These are phyloP conservation scores for Tylopilus orsonianus DNA, from an alignment of 1,284 basidiomycete species.

Conservation along the genomic window DNA sequence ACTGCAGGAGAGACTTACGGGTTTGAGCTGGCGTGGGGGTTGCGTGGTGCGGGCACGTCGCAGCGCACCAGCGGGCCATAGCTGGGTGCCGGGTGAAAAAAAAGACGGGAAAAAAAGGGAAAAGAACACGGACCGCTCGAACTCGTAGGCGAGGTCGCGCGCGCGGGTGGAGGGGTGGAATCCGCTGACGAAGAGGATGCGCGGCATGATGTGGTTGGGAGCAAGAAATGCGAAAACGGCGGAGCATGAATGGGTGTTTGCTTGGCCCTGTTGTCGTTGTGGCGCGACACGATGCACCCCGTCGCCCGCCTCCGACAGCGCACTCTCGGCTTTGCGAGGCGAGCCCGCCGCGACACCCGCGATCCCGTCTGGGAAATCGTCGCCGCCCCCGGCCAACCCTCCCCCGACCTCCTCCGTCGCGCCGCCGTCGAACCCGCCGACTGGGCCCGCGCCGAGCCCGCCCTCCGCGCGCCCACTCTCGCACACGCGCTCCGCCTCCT, in stretches of 20 bases:
- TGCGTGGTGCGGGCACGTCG: constrained; percentile 85
- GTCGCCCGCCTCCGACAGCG: constrained; percentile 1
- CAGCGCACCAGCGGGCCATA: constrained; percentile 80
- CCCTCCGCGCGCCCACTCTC: constrained; percentile 37
- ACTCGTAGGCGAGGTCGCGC: constrained; percentile 82
- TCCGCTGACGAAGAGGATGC: constrained; percentile 86
- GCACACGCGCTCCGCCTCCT: constrained; percentile 33
- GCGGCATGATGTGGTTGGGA: constrained; percentile 49
- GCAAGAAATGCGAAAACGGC: constrained; percentile 27
- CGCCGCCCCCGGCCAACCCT: constrained; percentile 6
- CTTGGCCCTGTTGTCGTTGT: constrained; percentile 43
- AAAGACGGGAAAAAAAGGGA: neutral
- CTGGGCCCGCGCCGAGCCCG: constrained; percentile 38
- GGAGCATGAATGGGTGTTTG: constrained; percentile 31
- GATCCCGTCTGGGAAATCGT: constrained; percentile 33
- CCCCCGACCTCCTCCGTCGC: constrained; percentile 26
- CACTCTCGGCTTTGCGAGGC: constrained; percentile 25
- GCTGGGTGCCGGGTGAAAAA: constrained; percentile 37
- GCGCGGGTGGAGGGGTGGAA: constrained; percentile 79
- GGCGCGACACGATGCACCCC: constrained; percentile 25
- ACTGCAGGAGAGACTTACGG: constrained; percentile 60
- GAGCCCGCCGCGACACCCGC: constrained; percentile 25
- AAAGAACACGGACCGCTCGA: constrained; percentile 65
- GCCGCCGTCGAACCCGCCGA: constrained; percentile 36
- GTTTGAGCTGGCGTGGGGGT: constrained; percentile 65